A percentile compares a stretch with the other conserved stretches of the same genome.
phyloP scores from a whole-genome alignment of 345 rosid genomes.

The Acer saccharum region DNA sequence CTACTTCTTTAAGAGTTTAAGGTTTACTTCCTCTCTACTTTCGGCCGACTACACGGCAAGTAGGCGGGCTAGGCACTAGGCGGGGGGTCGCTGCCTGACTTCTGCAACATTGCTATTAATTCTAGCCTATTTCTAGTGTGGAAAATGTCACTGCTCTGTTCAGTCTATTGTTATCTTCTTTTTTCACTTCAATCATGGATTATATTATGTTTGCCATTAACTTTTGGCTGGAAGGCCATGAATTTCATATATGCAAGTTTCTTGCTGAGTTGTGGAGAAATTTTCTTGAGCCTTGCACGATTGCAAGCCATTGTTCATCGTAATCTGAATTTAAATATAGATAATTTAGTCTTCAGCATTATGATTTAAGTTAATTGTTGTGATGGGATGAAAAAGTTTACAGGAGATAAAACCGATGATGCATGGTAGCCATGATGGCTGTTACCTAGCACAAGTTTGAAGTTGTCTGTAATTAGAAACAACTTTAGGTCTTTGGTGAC shows the following conservation, averaged over 20 bases:
- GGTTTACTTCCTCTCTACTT: no score
- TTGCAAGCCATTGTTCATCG: neutral
- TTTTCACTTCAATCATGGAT: neutral
- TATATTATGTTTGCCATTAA: neutral
- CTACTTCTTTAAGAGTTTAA: no score
- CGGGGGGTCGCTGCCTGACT: no score
- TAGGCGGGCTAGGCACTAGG: no score
- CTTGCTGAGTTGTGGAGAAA: constrained; percentile 4
- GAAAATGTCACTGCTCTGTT: neutral
- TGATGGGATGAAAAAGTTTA: neutral
- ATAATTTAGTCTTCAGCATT: constrained; percentile 9
- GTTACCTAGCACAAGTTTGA: neutral
- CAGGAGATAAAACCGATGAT: neutral
- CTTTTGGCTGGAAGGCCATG: neutral
- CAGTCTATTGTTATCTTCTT: neutral
- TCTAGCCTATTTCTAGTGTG: neutral
- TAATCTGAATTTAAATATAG: constrained; percentile 1
- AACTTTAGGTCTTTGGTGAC: neutral
- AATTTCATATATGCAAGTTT: neutral
- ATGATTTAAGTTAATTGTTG: neutral
- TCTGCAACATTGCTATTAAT: neutral
- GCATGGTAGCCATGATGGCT: neutral
- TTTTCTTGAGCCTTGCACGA: neutral
- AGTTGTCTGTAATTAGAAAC: neutral
- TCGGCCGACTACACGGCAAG: no score